Conservation (phyloP, 176 grass and related monocot species). For the Oryza glaberrima region DNA sequence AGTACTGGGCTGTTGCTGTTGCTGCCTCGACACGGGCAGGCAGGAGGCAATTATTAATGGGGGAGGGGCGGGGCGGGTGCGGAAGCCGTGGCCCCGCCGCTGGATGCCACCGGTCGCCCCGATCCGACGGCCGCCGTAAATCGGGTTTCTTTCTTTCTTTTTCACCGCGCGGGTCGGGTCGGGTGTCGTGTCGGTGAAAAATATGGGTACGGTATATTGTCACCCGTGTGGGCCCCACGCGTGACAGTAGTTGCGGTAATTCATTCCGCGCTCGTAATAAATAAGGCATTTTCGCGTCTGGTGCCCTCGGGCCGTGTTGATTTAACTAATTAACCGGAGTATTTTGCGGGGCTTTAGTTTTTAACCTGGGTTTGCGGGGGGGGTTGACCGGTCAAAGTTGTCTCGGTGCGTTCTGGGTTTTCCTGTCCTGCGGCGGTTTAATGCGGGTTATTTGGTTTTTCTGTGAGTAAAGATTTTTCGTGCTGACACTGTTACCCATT, state of each 20-base stretch:
- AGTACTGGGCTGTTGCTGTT: neutral
- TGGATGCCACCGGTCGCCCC: slow-evolving; percentile 32
- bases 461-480: neutral
- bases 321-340: neutral
- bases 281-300: neutral
- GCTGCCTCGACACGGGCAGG: neutral
- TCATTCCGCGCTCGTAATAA: slow-evolving; percentile 9
- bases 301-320: slow-evolving; percentile 1
- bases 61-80: slow-evolving; percentile 10
- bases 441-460: neutral
- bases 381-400: slow-evolving; percentile 44
- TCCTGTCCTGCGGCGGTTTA: neutral
- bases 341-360: neutral
- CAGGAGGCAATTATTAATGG: slow-evolving; percentile 52
- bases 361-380: neutral
- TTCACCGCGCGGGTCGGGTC: slow-evolving; percentile 33
- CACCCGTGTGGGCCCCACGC: neutral
- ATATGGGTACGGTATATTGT: neutral
- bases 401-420: neutral
- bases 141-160: neutral
- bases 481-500: too few relatives aligned
- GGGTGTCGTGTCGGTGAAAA: slow-evolving; percentile 42
- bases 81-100: slow-evolving; percentile 27
- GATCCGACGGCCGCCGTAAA: slow-evolving; percentile 32
- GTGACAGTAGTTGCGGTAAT: neutral